These are phyloP conservation scores for Jackrogersella multiformis DNA, from an alignment of 495 filamentous ascomycete species.

Conservation along the genomic window DNA sequence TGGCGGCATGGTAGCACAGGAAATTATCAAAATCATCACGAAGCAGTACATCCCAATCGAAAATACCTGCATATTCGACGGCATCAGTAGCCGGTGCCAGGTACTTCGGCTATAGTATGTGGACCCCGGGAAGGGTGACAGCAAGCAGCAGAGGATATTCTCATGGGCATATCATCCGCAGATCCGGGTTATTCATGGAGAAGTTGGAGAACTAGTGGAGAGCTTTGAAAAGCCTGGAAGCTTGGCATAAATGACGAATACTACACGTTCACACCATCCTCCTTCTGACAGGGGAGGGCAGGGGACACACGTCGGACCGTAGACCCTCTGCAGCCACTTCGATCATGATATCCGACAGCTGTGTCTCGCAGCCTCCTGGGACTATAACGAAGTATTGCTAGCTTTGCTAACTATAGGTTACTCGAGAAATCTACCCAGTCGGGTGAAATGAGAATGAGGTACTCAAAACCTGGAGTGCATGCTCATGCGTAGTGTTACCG, in stretches of 20 bases:
- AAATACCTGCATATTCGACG: conserved; percentile 93
- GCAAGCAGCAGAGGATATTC: conserved; percentile 34
- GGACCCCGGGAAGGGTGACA: conserved; percentile 23
- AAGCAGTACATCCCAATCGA: conserved; percentile 96
- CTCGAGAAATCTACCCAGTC: conserved; percentile 25
- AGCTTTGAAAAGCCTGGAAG: conserved; percentile 40
- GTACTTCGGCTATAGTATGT: conserved; percentile 64
- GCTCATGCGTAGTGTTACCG: conserved; percentile 18
- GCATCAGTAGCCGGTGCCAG: conserved; percentile 79
- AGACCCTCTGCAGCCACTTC: conserved; percentile 45
- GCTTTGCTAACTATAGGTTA: conserved; percentile 26
- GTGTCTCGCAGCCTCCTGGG: conserved; percentile 17
- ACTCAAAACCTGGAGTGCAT: conserved; percentile 37
- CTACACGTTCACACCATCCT: conserved; percentile 43
- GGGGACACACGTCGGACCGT: conserved; percentile 45
- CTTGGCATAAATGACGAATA: conserved; percentile 46
- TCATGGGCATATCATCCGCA: conserved; percentile 50
- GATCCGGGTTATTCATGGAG: conserved; percentile 56
- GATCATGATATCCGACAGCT: conserved; percentile 27
- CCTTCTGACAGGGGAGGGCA: conserved; percentile 28
- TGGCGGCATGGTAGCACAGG: conserved; percentile 93
- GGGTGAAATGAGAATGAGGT: conserved; percentile 41
- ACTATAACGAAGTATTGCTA: conserved; percentile 14
- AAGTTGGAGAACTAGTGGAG: conserved; percentile 45
- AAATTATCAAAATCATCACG: conserved; percentile 95